Evolutionary conservation across 257 asterid genomes (phyloP), one percentile per base, ranked within the genome.

Genomic region (Capsicum chinense): DNA sequence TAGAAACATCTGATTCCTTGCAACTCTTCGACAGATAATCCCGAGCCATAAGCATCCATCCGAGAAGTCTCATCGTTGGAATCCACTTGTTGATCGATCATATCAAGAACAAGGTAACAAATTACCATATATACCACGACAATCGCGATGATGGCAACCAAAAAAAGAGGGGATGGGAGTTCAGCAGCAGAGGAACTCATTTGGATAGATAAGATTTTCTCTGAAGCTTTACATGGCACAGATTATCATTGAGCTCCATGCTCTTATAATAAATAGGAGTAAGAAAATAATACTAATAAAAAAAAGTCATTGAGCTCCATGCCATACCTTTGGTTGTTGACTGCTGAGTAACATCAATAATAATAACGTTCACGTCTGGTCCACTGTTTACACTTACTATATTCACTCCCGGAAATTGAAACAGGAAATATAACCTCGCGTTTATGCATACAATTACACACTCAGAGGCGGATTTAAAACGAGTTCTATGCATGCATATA

Each of bases 301-400:
- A 12, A 11, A 11, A 5, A 26, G 39, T 50, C 17, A 19, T 50
- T 74, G 44, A 52, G 44, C 21, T 73, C 73, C 90, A 86, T 58
- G 69, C 83, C 56, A 89, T 90, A 12, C 96, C 94, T 9, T 89
- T 85, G 81, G 88, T 93, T 17, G 82, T 85, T 12, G 92, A 89
- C 8, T 11, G 80, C 48, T 73, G 57, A 44, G 85, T 93, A 92
- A 76, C 16, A 84, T 82, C 79, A 90, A 88, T 54, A 13, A 21
- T 35, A 89, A 87, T 47, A 91, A 90, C 67, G 33, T 68, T 68
- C 78, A 39, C 76, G 14, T 52, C 10, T 39, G 54, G 8, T 68
- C 11, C 13, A 68, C 1, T 0, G 67, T 60, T 6, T n/a, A 35
- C 67, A n/a, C 33, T 17, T 60, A 60, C 67, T 39, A 15, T 19